phyloP scores from a whole-genome alignment of 73 alveolate genomes.

The Symbiodinium pilosum region DNA sequence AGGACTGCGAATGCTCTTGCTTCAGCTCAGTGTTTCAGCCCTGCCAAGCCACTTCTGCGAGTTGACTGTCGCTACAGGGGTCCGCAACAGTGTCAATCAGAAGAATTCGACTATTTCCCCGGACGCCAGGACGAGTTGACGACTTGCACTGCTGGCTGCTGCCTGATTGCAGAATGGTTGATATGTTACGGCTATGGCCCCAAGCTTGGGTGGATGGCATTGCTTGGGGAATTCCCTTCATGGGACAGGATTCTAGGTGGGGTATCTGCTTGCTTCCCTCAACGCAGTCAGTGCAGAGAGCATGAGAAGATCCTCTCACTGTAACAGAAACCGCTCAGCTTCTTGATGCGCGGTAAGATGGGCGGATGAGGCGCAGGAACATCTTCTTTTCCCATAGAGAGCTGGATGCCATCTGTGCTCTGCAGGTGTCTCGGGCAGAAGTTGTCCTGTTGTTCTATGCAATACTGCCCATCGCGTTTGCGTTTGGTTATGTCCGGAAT shows the following conservation, averaged over 20 bases:
- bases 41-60: too few species aligned
- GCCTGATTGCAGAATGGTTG: background rate
- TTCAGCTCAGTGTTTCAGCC: background rate
- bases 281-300: too few species aligned
- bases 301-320: too few species aligned
- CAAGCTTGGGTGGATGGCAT: too few species aligned
- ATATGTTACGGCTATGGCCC: background rate
- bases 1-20: background rate
- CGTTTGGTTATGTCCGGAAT: background rate
- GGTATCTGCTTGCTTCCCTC: too few species aligned
- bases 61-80: too few species aligned
- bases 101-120: too few species aligned
- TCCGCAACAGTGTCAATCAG: too few species aligned
- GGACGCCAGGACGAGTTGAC: constrained; percentile 63
- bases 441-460: background rate
- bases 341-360: too few species aligned
- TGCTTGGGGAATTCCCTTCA: too few species aligned
- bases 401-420: constrained; percentile 96
- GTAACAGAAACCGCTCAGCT: too few species aligned
- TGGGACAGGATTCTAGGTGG: too few species aligned
- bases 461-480: background rate
- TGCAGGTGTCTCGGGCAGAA: constrained; percentile 86
- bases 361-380: constrained; percentile 97
- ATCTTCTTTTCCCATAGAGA: constrained; percentile 99
- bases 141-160: constrained; percentile 85